Conservation (phyloP, 2,329 filamentous ascomycete species). For the Lecanicillium sp. region DNA sequence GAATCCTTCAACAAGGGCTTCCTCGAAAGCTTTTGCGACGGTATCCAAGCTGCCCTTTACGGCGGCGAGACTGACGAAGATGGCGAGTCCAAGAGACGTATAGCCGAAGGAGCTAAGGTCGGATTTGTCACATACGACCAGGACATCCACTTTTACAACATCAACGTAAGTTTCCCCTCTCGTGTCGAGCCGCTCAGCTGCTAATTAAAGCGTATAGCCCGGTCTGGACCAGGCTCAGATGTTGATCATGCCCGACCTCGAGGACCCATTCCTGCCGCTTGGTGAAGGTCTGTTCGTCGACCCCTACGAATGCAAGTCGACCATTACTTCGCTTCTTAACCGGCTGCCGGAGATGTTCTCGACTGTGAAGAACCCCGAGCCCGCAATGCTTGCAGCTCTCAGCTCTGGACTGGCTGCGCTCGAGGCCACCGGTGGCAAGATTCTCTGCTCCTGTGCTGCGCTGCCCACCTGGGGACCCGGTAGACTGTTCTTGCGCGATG, state of each 20-base stretch:
- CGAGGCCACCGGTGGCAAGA: slow-evolving; percentile 82
- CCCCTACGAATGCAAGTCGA: slow-evolving; percentile 78
- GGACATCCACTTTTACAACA: slow-evolving; percentile 97
- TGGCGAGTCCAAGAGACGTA: slow-evolving; percentile 45
- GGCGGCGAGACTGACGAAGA: slow-evolving; percentile 54
- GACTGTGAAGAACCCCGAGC: slow-evolving; percentile 82
- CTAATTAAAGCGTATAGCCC: slow-evolving; percentile 43
- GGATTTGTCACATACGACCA: slow-evolving; percentile 96
- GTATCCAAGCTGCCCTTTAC: slow-evolving; percentile 79
- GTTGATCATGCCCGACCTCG: slow-evolving; percentile 96
- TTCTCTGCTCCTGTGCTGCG: slow-evolving; percentile 80
- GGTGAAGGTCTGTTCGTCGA: slow-evolving; percentile 93
- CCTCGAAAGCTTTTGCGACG: slow-evolving; percentile 82
- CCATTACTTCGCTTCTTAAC: slow-evolving; percentile 82
- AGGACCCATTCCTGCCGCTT: slow-evolving; percentile 91
- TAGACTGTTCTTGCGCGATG: slow-evolving; percentile 76
- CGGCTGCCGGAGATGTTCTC: slow-evolving; percentile 83
- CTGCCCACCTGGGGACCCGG: slow-evolving; percentile 90
- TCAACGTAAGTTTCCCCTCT: slow-evolving; percentile 55
- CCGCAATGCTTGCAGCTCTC: slow-evolving; percentile 76
- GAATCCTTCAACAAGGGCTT: slow-evolving; percentile 89
- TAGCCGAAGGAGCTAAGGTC: slow-evolving; percentile 78
- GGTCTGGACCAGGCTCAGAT: slow-evolving; percentile 85
- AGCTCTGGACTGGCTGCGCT: slow-evolving; percentile 81
- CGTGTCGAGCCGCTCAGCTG: neutral